Percentiles rank a stretch among this genome's conserved stretches.
Conservation (phyloP, 192 early-diverging fungal species). For the Dissophora globulifera region DNA sequence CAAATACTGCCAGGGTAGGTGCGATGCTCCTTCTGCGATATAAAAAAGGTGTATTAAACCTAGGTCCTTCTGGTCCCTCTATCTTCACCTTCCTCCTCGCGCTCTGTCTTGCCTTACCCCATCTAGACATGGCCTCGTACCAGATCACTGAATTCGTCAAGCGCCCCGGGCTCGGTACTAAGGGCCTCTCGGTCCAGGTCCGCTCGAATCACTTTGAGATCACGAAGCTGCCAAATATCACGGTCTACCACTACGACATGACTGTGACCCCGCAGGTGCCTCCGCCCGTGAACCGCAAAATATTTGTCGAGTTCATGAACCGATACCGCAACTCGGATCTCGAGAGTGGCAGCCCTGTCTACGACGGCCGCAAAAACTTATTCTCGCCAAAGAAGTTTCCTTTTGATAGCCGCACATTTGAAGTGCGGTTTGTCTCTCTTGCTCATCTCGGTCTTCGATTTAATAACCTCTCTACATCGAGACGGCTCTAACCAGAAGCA, state of each 20-base stretch:
- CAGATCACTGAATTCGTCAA: conserved; percentile 51
- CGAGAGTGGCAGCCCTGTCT: conserved; percentile 71
- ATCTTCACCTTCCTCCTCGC: too few species aligned
- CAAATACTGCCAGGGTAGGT: too few species aligned
- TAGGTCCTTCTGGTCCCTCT: too few species aligned
- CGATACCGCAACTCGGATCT: conserved; percentile 62
- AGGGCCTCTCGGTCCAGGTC: conserved; percentile 57
- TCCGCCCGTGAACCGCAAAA: conserved; percentile 70
- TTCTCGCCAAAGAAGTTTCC: conserved; percentile 68
- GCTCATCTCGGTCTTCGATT: background rate
- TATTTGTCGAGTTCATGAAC: conserved; percentile 73
- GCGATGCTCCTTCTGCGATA: too few species aligned
- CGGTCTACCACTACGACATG: conserved; percentile 89
- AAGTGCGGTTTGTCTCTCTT: conserved; percentile 37
- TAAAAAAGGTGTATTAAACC: too few species aligned
- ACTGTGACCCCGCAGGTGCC: conserved; percentile 81
- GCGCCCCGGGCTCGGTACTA: conserved; percentile 56
- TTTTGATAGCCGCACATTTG: conserved; percentile 65
- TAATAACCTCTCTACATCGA: too few species aligned
- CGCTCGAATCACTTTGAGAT: conserved; percentile 82
- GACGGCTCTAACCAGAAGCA: too few species aligned
- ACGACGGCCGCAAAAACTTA: conserved; percentile 84
- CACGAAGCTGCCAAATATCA: conserved; percentile 63
- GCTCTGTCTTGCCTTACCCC: too few species aligned
- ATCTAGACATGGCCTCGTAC: background rate